phyloP scores from a whole-genome alignment of 495 filamentous ascomycete species.

The Penicillium tannophilum region DNA sequence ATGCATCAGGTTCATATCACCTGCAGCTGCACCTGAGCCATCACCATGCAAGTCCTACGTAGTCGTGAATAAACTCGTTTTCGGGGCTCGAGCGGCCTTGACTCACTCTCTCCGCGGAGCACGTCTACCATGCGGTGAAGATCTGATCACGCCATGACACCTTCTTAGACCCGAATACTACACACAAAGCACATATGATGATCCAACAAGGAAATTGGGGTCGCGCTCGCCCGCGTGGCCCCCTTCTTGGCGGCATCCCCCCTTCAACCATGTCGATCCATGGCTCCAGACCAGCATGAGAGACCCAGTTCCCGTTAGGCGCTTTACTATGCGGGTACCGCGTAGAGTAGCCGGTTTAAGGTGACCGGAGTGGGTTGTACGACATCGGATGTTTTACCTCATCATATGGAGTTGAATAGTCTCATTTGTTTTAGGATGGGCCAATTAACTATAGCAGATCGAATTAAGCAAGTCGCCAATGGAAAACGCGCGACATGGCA shows the following conservation, averaged over 20 bases:
- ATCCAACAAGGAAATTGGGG: not conserved
- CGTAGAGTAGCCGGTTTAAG: constrained; percentile 19
- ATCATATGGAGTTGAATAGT: not conserved
- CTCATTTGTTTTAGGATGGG: not conserved
- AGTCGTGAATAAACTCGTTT: constrained; percentile 8
- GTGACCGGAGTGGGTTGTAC: not conserved
- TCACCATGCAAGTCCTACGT: not conserved
- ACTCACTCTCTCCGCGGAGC: not conserved
- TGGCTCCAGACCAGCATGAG: not conserved
- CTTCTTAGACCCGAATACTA: not conserved
- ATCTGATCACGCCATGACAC: constrained; percentile 6
- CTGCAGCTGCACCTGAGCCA: constrained; percentile 6
- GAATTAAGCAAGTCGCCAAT: constrained; percentile 18
- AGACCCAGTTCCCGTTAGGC: not conserved
- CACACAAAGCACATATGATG: not conserved
- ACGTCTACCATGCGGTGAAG: not conserved
- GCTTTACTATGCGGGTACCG: constrained; percentile 4
- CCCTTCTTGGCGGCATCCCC: not conserved
- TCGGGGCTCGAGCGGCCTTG: constrained; percentile 9
- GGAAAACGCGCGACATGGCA: constrained; percentile 11
- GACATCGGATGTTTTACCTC: not conserved
- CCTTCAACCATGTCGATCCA: not conserved
- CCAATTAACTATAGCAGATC: constrained; percentile 1
- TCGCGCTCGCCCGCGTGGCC: not conserved
- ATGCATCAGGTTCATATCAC: constrained; percentile 4